These are phyloP conservation scores for Daphne laureola DNA, from an alignment of 441 rosid species.

Conservation along the genomic window DNA sequence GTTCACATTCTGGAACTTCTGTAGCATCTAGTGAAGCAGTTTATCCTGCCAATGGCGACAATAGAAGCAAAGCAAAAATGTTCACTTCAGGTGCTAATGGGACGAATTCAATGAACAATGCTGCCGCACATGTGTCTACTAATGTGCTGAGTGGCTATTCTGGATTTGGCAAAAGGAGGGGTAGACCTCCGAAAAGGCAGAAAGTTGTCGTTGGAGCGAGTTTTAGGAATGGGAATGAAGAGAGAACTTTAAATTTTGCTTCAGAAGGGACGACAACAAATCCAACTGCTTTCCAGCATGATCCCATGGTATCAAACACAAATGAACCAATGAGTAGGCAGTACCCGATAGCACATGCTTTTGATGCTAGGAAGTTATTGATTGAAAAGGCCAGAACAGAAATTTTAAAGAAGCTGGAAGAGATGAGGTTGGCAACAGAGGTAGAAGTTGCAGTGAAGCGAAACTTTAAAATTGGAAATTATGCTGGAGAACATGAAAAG, in stretches of 20 bases:
- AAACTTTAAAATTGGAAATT: conserved; percentile 6
- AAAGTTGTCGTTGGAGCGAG: conserved; percentile 34
- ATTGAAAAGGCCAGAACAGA: conserved; percentile 60
- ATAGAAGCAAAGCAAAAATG: conserved; percentile 24
- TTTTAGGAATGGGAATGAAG: conserved; percentile 41
- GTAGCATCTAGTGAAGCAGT: conserved; percentile 29
- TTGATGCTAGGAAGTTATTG: conserved; percentile 74
- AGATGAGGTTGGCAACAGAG: conserved; percentile 36
- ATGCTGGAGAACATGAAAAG: conserved; percentile 21
- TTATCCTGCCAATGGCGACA: conserved; percentile 47
- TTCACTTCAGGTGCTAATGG: conserved; percentile 37
- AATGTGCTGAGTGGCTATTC: conserved; percentile 19
- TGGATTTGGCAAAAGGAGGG: conserved; percentile 31
- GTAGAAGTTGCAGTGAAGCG: conserved; percentile 21
- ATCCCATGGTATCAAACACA: conserved; percentile 34
- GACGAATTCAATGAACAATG: conserved; percentile 28
- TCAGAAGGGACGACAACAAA: conserved; percentile 29
- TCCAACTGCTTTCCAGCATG: conserved; percentile 26
- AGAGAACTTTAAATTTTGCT: conserved; percentile 27
- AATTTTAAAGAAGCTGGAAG: conserved; percentile 52
- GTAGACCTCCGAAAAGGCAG: conserved; percentile 64
- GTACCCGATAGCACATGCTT: conserved; percentile 44
- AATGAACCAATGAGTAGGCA: conserved; percentile 39
- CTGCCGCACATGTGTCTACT: conserved; percentile 19
- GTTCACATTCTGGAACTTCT: conserved; percentile 51